phyloP scores from a whole-genome alignment of 139 green algal genomes.

The Medakamo hakoo region DNA sequence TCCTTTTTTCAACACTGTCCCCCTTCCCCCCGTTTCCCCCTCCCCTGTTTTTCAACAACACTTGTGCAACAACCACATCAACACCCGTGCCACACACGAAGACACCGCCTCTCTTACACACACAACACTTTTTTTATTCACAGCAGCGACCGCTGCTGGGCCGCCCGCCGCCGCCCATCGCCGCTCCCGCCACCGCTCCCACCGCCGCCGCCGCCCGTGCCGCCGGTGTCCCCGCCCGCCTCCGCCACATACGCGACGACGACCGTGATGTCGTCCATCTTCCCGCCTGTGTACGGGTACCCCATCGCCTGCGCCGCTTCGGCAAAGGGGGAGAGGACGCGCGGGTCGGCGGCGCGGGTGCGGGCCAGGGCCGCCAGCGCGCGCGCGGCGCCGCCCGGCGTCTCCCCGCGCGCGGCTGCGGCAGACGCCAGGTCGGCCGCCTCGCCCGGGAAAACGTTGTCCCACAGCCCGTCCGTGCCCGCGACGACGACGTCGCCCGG shows the following conservation, averaged over 20 bases:
- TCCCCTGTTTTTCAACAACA: too few species aligned
- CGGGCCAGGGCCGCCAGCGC: constrained; percentile 33
- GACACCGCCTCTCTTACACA: too few species aligned
- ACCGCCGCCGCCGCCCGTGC: too few species aligned
- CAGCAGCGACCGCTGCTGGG: too few species aligned
- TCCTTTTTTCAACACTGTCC: too few species aligned
- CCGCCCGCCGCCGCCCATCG: too few species aligned
- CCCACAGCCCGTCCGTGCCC: constrained; percentile 90
- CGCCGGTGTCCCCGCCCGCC: background rate
- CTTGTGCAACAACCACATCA: too few species aligned
- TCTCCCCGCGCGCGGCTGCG: constrained; percentile 15
- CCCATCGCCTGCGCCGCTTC: constrained; percentile 42
- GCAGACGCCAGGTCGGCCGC: constrained; percentile 28
- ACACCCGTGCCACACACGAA: too few species aligned
- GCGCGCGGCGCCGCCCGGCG: constrained; percentile 15
- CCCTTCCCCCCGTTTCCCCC: too few species aligned
- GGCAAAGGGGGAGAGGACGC: constrained; percentile 63
- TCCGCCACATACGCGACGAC: constrained; percentile 39
- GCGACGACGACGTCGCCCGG: constrained; percentile 77
- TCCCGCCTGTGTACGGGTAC: constrained; percentile 22
- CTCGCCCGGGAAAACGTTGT: constrained; percentile 94
- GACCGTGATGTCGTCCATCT: constrained; percentile 86
- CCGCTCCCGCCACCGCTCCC: too few species aligned
- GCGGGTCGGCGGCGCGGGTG: constrained; percentile 28
- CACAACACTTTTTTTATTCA: too few species aligned